These are phyloP conservation scores for Butyriboletus loyo DNA, from an alignment of 768 basidiomycete genomes.

Conservation along the genomic window DNA sequence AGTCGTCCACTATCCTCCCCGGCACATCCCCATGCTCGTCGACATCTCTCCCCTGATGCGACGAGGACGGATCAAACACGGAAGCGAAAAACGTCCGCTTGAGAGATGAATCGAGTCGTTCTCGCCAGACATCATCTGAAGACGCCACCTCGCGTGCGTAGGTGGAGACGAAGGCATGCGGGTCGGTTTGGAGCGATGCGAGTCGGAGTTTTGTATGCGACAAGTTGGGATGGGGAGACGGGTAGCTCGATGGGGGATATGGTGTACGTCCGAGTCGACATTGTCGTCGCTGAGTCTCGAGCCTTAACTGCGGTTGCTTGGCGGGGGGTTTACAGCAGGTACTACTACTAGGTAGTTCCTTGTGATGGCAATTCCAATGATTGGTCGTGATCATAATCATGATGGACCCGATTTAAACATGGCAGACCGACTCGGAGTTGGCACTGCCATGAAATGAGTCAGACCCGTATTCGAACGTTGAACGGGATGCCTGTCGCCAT, in stretches of 20 bases:
- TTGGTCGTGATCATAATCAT: too few relatives aligned
- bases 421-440: too few relatives aligned
- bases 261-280: constrained; percentile 13
- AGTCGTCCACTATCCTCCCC: too few relatives aligned
- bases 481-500: neutral
- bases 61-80: neutral
- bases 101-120: constrained; percentile 13
- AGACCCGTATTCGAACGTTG: neutral
- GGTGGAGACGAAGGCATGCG: constrained; percentile 19
- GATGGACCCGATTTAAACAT: too few relatives aligned
- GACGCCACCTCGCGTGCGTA: constrained; percentile 22
- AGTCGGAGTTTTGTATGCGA: constrained; percentile 23
- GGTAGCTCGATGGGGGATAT: constrained; percentile 15
- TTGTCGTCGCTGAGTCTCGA: too few relatives aligned
- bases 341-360: too few relatives aligned
- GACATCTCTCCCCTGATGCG: neutral
- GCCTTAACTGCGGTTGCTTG: too few relatives aligned
- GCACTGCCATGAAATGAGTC: neutral
- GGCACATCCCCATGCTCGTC: too few relatives aligned
- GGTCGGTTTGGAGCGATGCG: constrained; percentile 21
- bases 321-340: too few relatives aligned
- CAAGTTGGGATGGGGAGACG: constrained; percentile 24
- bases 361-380: too few relatives aligned
- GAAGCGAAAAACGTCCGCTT: constrained; percentile 18
- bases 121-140: constrained; percentile 22